Evolutionary conservation across 2,329 filamentous ascomycete genomes (phyloP), one percentile per base, ranked within the genome.

Genomic region (Neodidymelliopsis sp.): DNA sequence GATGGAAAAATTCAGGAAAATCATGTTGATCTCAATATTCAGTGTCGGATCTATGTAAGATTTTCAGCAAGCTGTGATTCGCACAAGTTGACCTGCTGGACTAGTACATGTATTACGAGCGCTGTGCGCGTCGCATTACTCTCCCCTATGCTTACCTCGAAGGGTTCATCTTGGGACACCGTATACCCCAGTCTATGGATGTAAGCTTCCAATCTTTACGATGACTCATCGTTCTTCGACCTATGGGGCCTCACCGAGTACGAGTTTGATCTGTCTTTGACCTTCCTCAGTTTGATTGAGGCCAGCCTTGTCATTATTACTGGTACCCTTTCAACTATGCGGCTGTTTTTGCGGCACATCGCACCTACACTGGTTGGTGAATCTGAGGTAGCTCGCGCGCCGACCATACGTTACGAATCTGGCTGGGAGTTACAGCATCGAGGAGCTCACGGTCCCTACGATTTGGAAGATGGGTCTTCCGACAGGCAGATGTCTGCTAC

Each of bases 271-370:
- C 2, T 6, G 6, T 46, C 8, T 18, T 41, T 56, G 3, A 56
- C 31, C 10, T 19, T 20, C 3, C 31, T 12, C 33, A 74, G 70
- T 1, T 58, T 73, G 19, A 60, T 75, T 22, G 74, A 77, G 50
- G 62, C 65, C 2, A 77, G 75, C 24, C 62, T 77, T 0, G 67
- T 75, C 39, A 66, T 77, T 22, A 73, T 74, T 10, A 76, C 73
- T 52, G 72, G 72, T 12, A 69, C 72, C 3, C 67, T 75, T 30
- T 73, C 73, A 0, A 75, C 73, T 0, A 56, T 77, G 7, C 68
- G 71, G 13, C 70, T 73, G 6, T 76, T 76, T 61, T 62, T 75
- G 47, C 60, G 60, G 2, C 69, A 74, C 41, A 58, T 75, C 8
- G 66, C 71, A 0, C 72, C 73, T 2, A 30, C 15, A 13, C 19